Evolutionary conservation across 495 filamentous ascomycete genomes (phyloP).

Genomic region (Xylaria venustula): DNA sequence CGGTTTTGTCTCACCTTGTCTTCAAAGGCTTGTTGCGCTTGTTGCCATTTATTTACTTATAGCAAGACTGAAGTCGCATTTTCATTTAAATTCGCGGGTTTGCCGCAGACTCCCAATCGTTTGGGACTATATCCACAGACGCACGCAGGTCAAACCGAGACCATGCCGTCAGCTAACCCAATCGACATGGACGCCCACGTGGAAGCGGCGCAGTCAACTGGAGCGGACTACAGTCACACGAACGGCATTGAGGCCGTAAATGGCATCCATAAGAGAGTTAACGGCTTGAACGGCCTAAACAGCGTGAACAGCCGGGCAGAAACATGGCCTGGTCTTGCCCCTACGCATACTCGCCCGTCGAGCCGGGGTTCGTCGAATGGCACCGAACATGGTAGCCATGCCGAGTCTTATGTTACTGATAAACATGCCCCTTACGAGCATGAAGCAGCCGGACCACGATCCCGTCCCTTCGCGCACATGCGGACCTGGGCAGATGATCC

Average conservation of each 20-base stretch:
- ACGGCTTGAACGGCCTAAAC: not conserved
- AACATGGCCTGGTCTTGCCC: constrained; percentile 12
- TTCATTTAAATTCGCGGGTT: not conserved
- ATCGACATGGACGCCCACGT: not conserved
- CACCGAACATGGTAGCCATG: too few species aligned
- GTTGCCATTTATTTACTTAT: not conserved
- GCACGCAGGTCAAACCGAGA: not conserved
- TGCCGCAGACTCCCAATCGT: not conserved
- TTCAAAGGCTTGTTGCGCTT: not conserved
- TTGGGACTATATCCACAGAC: not conserved
- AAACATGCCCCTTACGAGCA: constrained; percentile 21
- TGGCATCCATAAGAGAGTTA: constrained; percentile 10
- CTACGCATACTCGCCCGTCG: not conserved
- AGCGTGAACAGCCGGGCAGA: not conserved
- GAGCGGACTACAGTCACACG: not conserved
- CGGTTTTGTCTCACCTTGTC: not conserved
- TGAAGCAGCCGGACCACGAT: constrained; percentile 33
- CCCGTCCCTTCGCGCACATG: constrained; percentile 37
- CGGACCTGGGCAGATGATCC: constrained; percentile 43
- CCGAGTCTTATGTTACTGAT: constrained; percentile 7
- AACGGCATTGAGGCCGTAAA: constrained; percentile 5
- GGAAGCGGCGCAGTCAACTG: not conserved
- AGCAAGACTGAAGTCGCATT: not conserved
- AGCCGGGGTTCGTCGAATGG: constrained; percentile 1
- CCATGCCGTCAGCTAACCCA: constrained; percentile 11